These are phyloP conservation scores for Beta corolliflora DNA, from an alignment of 179 eudicot species.

Conservation along the genomic window DNA sequence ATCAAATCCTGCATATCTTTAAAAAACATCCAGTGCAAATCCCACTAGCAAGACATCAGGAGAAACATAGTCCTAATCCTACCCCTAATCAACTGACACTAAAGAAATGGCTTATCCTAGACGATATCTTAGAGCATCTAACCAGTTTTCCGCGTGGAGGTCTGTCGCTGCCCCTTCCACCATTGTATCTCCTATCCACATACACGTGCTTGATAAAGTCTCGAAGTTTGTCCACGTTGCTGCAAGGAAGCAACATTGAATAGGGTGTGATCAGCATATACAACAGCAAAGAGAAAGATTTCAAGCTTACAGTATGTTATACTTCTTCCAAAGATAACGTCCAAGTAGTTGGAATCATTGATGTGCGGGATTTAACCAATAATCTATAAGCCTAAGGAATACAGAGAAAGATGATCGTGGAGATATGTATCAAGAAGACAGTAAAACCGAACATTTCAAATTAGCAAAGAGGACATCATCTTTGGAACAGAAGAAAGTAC, in stretches of 20 bases:
- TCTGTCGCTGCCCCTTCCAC: conserved; percentile 72
- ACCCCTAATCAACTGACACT: not conserved
- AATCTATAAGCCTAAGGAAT: not conserved
- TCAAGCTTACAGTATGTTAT: not conserved
- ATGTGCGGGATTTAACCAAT: not conserved
- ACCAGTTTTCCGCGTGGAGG: conserved; percentile 76
- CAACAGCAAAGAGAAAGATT: not conserved
- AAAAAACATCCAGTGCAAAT: not conserved
- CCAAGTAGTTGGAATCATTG: not conserved
- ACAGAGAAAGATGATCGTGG: not conserved
- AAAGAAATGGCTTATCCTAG: not conserved
- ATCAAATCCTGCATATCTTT: not conserved
- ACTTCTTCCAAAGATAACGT: not conserved
- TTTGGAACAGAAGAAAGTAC: not conserved
- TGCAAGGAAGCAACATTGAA: conserved; percentile 33
- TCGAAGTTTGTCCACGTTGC: conserved; percentile 83
- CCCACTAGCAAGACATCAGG: not conserved
- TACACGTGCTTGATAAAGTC: conserved; percentile 91
- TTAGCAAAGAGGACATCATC: not conserved
- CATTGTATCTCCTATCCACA: conserved; percentile 88
- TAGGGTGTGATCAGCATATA: not conserved
- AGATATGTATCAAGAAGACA: not conserved
- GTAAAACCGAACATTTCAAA: not conserved
- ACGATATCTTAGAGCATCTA: conserved; percentile 14
- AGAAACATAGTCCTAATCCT: not conserved